phyloP scores from a whole-genome alignment of 148 eudicot genomes.

The Beta vulgaris region DNA sequence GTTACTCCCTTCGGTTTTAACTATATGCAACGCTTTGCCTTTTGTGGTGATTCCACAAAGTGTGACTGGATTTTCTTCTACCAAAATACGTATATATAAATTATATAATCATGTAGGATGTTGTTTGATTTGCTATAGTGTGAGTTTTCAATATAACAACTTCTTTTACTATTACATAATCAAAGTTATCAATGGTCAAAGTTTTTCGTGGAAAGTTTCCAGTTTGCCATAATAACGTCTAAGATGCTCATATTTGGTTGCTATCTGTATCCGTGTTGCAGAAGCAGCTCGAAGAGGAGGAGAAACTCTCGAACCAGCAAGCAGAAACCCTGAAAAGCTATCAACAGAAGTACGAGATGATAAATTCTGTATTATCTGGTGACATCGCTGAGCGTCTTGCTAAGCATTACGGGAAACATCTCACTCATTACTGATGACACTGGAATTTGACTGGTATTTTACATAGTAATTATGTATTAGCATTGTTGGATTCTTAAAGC shows the following conservation, averaged over 20 bases:
- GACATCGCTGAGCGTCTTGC: conserved; percentile 33
- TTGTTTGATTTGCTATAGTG: too few species aligned
- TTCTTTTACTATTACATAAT: background rate
- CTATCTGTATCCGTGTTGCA: conserved; percentile 12
- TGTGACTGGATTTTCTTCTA: too few species aligned
- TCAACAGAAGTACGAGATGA: conserved; percentile 40
- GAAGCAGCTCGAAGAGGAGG: conserved; percentile 47
- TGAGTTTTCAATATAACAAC: background rate
- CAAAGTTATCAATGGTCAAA: background rate
- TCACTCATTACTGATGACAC: conserved; percentile 14
- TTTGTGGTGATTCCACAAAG: too few species aligned
- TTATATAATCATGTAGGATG: too few species aligned
- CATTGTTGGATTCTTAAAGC: too few species aligned
- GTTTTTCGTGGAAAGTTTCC: background rate
- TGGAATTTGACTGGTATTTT: too few species aligned
- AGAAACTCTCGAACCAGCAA: conserved; percentile 53
- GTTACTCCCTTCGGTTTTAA: too few species aligned
- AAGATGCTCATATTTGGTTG: background rate
- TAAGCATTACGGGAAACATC: conserved; percentile 21
- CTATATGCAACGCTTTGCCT: too few species aligned
- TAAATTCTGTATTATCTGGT: conserved; percentile 30
- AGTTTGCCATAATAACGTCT: background rate
- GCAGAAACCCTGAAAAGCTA: conserved; percentile 34
- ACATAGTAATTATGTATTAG: too few species aligned
- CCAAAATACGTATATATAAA: too few species aligned